Evolutionary conservation across 305 asterid species (phyloP).

Genomic region (Salvia sclarea): DNA sequence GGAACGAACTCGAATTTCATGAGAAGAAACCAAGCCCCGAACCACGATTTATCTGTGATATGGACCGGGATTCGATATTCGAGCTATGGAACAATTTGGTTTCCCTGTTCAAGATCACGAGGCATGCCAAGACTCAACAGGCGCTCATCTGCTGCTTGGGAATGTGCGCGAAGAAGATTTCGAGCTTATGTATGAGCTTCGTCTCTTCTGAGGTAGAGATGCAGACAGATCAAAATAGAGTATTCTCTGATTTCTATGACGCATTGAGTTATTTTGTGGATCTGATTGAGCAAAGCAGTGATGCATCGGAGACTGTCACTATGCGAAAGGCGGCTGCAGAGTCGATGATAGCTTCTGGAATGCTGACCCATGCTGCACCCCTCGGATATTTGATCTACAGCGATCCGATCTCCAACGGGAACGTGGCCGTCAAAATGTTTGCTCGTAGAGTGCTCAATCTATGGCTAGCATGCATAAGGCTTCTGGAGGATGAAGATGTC

Average conservation of each 20-base stretch:
- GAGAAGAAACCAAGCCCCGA: conserved; percentile 37
- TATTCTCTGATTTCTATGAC: conserved; percentile 44
- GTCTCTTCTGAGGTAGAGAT: conserved; percentile 38
- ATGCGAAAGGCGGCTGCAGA: conserved; percentile 91
- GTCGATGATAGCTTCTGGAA: conserved; percentile 79
- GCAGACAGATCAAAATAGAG: conserved; percentile 34
- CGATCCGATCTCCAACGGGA: conserved; percentile 38
- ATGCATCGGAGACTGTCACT: conserved; percentile 74
- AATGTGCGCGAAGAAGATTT: conserved; percentile 62
- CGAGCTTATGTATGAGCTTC: conserved; percentile 45
- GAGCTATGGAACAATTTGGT: conserved; percentile 76
- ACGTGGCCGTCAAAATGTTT: conserved; percentile 42
- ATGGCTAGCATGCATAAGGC: conserved; percentile 77
- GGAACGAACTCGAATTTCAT: conserved; percentile 60
- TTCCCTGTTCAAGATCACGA: conserved; percentile 64
- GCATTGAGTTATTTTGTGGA: conserved; percentile 62
- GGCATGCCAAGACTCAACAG: conserved; percentile 76
- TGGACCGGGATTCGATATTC: conserved; percentile 58
- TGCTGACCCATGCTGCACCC: conserved; percentile 55
- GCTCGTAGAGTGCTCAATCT: conserved; percentile 63
- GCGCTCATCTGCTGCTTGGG: conserved; percentile 89
- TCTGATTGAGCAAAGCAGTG: conserved; percentile 57
- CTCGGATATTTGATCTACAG: conserved; percentile 50
- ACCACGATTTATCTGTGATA: conserved; percentile 47
- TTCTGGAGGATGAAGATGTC: conserved; percentile 91